Percentiles rank a stretch among this genome's conserved stretches.
phyloP scores from a whole-genome alignment of 108 stramenopile genomes.

The Fragilariopsis cylindrus region DNA sequence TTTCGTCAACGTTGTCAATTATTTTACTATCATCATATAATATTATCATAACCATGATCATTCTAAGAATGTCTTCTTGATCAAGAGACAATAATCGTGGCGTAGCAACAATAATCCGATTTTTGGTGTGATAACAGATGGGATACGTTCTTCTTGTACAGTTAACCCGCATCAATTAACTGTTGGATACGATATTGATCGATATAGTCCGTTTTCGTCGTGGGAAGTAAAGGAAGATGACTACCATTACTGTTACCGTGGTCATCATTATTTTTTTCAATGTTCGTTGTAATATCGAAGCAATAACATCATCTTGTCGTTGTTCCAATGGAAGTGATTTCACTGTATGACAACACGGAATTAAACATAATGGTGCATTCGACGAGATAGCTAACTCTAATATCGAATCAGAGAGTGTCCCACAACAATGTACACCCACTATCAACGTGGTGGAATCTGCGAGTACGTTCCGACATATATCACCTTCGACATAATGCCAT shows the following conservation, averaged over 20 bases:
- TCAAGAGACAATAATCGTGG: constrained; percentile 12
- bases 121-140: constrained; percentile 61
- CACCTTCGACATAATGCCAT: constrained; percentile 64
- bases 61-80: no score
- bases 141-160: constrained; percentile 43
- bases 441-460: constrained; percentile 50
- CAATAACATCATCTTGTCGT: background rate
- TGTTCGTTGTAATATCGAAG: background rate
- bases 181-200: constrained; percentile 47
- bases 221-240: background rate
- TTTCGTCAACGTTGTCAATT: no score
- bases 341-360: constrained; percentile 62
- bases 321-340: constrained; percentile 15
- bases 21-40: no score
- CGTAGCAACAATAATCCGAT: constrained; percentile 51
- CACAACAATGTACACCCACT: constrained; percentile 63
- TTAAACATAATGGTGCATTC: constrained; percentile 50
- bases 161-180: constrained; percentile 47
- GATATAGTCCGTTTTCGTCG: constrained; percentile 43
- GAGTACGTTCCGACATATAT: constrained; percentile 44
- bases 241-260: background rate
- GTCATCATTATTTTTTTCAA: background rate
- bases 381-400: constrained; percentile 42
- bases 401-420: constrained; percentile 52
- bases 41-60: no score